phyloP scores from a whole-genome alignment of 106 monocot species.

The Chionographis japonica region DNA sequence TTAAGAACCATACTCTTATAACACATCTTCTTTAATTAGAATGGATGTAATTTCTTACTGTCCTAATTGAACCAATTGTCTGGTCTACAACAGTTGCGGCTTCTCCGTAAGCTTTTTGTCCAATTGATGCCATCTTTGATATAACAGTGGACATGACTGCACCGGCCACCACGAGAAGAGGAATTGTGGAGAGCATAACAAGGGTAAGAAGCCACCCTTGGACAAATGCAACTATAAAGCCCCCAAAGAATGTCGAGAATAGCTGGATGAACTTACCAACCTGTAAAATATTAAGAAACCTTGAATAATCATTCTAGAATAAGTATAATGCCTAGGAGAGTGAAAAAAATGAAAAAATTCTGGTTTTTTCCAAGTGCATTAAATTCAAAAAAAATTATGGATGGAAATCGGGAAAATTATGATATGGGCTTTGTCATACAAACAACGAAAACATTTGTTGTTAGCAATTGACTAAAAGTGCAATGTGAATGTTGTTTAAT shows the following conservation, averaged over 20 bases:
- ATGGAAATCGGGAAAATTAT: no score
- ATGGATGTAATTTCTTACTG: conserved; percentile 16
- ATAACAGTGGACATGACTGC: conserved; percentile 17
- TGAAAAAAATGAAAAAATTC: no score
- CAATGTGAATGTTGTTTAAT: no score
- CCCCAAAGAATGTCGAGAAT: conserved; percentile 39
- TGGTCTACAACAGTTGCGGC: conserved; percentile 36
- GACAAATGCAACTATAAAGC: conserved; percentile 35
- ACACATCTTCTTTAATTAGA: no score
- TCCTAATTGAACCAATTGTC: conserved; percentile 51
- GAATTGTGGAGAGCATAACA: conserved; percentile 36
- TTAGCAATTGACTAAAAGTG: no score
- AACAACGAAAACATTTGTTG: no score
- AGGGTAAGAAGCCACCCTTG: conserved; percentile 49
- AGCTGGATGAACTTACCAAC: conserved; percentile 45
- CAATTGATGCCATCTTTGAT: conserved; percentile 22
- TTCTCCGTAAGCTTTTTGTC: conserved; percentile 38
- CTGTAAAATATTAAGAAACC: conserved; percentile 8
- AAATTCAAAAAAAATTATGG: no score
- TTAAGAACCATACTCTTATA: no score
- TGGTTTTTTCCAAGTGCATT: no score
- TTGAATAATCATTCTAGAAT: not conserved
- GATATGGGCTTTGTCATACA: no score
- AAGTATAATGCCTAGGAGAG: no score
- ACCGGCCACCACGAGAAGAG: conserved; percentile 27